Base-by-base conservation (phyloP, 305 asterid species). In the Fraxinus platypoda region DNA sequence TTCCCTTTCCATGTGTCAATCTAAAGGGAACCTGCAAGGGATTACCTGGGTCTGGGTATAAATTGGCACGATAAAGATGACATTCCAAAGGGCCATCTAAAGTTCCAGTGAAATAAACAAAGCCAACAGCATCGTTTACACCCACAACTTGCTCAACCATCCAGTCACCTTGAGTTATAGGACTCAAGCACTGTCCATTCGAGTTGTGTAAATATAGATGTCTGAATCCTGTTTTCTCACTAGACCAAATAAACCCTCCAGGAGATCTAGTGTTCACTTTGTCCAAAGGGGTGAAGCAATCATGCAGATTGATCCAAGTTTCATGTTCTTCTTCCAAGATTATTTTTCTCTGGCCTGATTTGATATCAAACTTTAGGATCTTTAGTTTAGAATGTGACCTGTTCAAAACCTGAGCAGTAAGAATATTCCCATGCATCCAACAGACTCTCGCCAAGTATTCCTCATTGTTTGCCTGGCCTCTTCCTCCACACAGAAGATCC, bases 91-190 rank as follows among this genome's bases (percentile, higher is more conserved):
- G 97, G 26, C 94, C 84, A 35, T 95, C 96, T 35, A 92, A 78
- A 74, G 97, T 94, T 82, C 93, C 98, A 2, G 91, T 88, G 75
- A 95, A 92, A 84, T 95, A 94, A 23, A 94, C 85, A 49, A 89
- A 59, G 49, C 97, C 97, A 49, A 93, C 83, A 78, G 91, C 95
- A 85, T 94, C 98, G 28, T 94, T 94, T 75, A 95, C 90, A 0
- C 98, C 98, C 12, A 92, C 91, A 76, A 95, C 88, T 81, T 95
- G 99, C 86, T 95, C 98, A 26, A 95, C 96, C 91, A 91, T 86
- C 98, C 98, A 94, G 87, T 94, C 91, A 70, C 99, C 98, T 81
- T 89, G 90, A 73, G 99, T 95, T 62, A 95, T 88, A 6, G 98
- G 95, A 49, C 93, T 96, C 86, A 93, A 85, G 78, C 97, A 90